These are phyloP conservation scores for Trapa incisa DNA, from an alignment of 345 rosid genomes.

Conservation along the genomic window DNA sequence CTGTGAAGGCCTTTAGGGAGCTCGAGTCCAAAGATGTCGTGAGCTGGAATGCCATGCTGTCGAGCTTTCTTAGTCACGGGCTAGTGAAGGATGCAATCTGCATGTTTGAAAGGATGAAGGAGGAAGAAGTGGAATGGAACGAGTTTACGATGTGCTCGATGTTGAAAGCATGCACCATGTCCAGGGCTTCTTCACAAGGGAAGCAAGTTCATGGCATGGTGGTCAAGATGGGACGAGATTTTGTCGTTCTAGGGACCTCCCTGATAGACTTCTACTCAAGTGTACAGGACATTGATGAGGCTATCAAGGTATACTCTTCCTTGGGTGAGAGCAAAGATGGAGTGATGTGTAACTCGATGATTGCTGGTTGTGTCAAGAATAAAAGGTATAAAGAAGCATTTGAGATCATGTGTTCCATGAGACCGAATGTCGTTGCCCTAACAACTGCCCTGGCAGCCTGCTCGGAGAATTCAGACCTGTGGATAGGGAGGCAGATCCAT, in stretches of 20 bases:
- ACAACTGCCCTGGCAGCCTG: slow-evolving; percentile 60
- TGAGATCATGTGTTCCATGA: slow-evolving; percentile 30
- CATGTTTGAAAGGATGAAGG: slow-evolving; percentile 44
- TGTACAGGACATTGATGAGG: slow-evolving; percentile 33
- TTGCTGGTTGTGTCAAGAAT: slow-evolving; percentile 52
- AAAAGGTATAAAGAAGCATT: slow-evolving; percentile 40
- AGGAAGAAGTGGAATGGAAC: slow-evolving; percentile 34
- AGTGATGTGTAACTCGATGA: slow-evolving; percentile 53
- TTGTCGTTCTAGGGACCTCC: slow-evolving; percentile 61
- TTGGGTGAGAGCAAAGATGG: slow-evolving; percentile 27
- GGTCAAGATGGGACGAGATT: slow-evolving; percentile 52
- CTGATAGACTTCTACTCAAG: slow-evolving; percentile 55
- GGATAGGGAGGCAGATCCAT: slow-evolving; percentile 68
- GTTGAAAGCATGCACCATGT: slow-evolving; percentile 49
- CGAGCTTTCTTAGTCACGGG: slow-evolving; percentile 44
- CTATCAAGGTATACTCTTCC: slow-evolving; percentile 40
- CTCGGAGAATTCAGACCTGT: slow-evolving; percentile 48
- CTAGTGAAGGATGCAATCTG: slow-evolving; percentile 41
- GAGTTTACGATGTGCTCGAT: slow-evolving; percentile 60
- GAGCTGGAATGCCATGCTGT: slow-evolving; percentile 67
- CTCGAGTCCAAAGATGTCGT: slow-evolving; percentile 48
- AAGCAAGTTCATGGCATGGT: slow-evolving; percentile 68
- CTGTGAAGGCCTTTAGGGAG: slow-evolving; percentile 41
- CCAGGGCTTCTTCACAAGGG: slow-evolving; percentile 45
- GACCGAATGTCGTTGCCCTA: slow-evolving; percentile 46